Percentiles rank a stretch among this genome's conserved stretches.
Conservation (phyloP, 768 basidiomycete species). For the Dendrothele bispora region DNA sequence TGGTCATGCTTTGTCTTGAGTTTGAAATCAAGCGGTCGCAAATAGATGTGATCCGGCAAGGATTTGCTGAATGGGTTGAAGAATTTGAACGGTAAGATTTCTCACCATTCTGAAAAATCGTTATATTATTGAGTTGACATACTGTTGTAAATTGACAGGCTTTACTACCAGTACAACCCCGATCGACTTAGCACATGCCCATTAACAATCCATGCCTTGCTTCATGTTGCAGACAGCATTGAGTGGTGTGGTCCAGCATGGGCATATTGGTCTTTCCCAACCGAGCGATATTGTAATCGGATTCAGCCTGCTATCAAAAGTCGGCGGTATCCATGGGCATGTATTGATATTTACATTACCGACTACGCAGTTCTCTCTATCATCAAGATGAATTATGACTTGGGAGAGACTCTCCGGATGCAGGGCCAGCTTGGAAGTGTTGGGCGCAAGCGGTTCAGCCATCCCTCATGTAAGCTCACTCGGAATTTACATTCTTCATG, state of each 20-base stretch:
- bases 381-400: conserved; percentile 11
- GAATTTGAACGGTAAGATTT: conserved; percentile 25
- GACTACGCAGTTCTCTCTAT: conserved; percentile 15
- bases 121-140: conserved; percentile 1
- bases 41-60: conserved; percentile 15
- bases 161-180: conserved; percentile 17
- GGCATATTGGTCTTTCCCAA: conserved; percentile 20
- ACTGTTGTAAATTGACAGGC: conserved; percentile 16
- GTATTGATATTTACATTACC: conserved; percentile 7
- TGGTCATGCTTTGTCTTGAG: conserved; percentile 25
- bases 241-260: conserved; percentile 17
- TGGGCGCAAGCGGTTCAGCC: not conserved
- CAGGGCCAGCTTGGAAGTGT: not conserved
- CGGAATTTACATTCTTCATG: not conserved
- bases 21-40: conserved; percentile 16
- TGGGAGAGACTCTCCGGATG: conserved; percentile 7
- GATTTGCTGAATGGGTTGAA: conserved; percentile 23
- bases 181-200: conserved; percentile 13
- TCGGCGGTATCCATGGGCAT: conserved; percentile 14
- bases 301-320: too few relatives aligned
- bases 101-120: conserved; percentile 6
- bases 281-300: too few relatives aligned
- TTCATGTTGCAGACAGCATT: conserved; percentile 20
- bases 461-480: not conserved
- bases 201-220: too few relatives aligned